Conservation (phyloP, 2,329 filamentous ascomycete species). For the Alternaria sp. region DNA sequence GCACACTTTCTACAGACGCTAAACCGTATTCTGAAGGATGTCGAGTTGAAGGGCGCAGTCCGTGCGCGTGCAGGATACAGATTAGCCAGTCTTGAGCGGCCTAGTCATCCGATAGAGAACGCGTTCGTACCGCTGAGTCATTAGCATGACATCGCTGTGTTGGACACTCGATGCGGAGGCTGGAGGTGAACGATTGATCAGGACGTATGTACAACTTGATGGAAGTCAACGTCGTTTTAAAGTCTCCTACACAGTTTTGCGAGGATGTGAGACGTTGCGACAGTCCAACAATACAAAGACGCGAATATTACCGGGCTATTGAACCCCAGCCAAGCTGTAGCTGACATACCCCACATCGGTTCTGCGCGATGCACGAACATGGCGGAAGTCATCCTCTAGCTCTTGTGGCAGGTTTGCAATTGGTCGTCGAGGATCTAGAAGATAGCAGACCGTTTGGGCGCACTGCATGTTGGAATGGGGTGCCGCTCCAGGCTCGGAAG, state of each 20-base stretch:
- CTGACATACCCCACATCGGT: constrained; percentile 29
- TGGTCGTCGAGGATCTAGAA: constrained; percentile 10
- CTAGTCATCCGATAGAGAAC: constrained; percentile 11
- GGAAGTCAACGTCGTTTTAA: background rate
- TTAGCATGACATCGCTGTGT: background rate
- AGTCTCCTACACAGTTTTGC: background rate
- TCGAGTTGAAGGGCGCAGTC: constrained; percentile 27
- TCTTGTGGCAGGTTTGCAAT: constrained; percentile 2
- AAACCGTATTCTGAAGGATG: constrained; percentile 15
- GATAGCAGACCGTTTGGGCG: constrained; percentile 3
- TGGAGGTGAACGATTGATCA: no score
- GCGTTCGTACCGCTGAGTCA: constrained; percentile 17
- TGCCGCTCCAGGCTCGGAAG: background rate
- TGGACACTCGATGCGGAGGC: background rate
- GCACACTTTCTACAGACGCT: constrained; percentile 12
- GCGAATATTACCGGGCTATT: background rate
- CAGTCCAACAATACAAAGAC: background rate
- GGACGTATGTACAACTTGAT: background rate
- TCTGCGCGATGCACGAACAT: constrained; percentile 8
- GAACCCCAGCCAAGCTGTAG: constrained; percentile 6
- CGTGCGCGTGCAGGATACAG: constrained; percentile 16
- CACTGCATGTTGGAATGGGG: constrained; percentile 6
- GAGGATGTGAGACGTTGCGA: background rate
- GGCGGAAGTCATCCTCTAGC: constrained; percentile 7
- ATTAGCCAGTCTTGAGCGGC: constrained; percentile 14